Base-by-base conservation (phyloP, 257 asterid species). In the Paulownia fortunei region DNA sequence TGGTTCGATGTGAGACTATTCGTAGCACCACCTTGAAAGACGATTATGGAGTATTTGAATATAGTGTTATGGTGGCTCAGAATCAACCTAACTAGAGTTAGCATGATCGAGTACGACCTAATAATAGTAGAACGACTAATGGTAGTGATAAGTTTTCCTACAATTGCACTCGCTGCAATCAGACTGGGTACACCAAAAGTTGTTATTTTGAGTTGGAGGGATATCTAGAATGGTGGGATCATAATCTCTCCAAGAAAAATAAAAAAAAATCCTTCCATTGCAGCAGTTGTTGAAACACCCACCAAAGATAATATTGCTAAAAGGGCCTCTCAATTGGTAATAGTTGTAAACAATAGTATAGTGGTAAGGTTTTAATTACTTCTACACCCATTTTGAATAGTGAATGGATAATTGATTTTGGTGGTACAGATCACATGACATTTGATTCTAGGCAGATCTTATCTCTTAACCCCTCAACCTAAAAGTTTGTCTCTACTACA, bases 141-240 rank as follows among this genome's bases (percentile, higher is more conserved):
- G n/a, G n/a, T n/a, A n/a, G n/a, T n/a, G n/a, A n/a, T n/a, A n/a
- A n/a, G n/a, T n/a, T n/a, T n/a, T n/a, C n/a, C 55, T 1, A 5
- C n/a, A 16, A 49, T 3, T 49, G n/a, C 18, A 16, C n/a, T 15
- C 19, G 11, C 0, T 49, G n/a, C 55, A 49, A 30, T 0, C 1
- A 10, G 21, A 61, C 42, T 13, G 8, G 42, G 8, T 19, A 26
- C 8, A 10, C 18, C 42, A 61, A 61, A 13, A 8, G 68, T 26
- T n/a, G n/a, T n/a, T 61, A 44, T 5, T 61, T 0, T 13, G 68
- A 61, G 18, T 7, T 61, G 13, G 21, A 10, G 0, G 68, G 68
- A 61, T 61, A 61, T 30, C 68, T 10, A 15, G 41, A 61, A 0
- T 61, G 68, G 68, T 61, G 68, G 68, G 68, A 61, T 61, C 68